Conservation (phyloP, 2,329 filamentous ascomycete species). For the Zasmidium cellare region DNA sequence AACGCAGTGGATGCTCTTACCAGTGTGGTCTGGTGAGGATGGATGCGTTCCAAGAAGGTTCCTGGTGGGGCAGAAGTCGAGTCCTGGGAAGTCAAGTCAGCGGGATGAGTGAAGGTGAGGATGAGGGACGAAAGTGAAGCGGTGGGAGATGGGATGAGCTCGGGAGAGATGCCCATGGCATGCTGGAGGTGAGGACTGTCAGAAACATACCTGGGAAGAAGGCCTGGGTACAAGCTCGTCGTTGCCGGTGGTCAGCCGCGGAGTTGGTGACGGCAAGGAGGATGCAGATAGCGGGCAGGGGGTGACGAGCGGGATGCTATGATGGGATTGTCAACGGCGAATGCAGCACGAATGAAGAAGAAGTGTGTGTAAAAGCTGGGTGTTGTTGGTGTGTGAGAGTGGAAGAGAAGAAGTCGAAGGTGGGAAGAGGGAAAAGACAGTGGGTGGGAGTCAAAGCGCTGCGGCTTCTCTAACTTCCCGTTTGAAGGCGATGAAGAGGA, state of each 20-base stretch:
- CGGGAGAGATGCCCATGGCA: constrained; percentile 3
- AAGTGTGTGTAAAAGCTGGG: constrained; percentile 28
- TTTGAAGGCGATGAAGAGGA: constrained; percentile 20
- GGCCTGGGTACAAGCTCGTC: constrained; percentile 82
- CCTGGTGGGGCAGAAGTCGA: constrained; percentile 11
- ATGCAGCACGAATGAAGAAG: constrained; percentile 40
- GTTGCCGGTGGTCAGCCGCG: constrained; percentile 15
- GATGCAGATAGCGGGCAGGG: constrained; percentile 30
- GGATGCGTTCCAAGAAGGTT: constrained; percentile 27
- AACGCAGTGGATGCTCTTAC: constrained; percentile 21
- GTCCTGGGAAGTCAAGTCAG: constrained; percentile 9
- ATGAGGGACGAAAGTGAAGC: constrained; percentile 2
- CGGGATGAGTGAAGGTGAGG: not conserved
- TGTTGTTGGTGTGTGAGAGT: constrained; percentile 28
- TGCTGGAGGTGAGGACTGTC: constrained; percentile 65
- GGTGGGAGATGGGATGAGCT: not conserved
- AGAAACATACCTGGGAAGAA: constrained; percentile 99
- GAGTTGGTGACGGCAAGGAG: constrained; percentile 25
- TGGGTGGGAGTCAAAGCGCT: constrained; percentile 8
- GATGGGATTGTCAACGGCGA: constrained; percentile 33
- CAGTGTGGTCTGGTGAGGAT: constrained; percentile 25
- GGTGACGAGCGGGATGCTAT: constrained; percentile 38
- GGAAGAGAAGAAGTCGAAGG: constrained; percentile 22
- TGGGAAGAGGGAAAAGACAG: constrained; percentile 10
- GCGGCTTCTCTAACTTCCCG: constrained; percentile 5